Conservation (phyloP, 768 basidiomycete genomes). For the Hypsizygus marmoreus region DNA sequence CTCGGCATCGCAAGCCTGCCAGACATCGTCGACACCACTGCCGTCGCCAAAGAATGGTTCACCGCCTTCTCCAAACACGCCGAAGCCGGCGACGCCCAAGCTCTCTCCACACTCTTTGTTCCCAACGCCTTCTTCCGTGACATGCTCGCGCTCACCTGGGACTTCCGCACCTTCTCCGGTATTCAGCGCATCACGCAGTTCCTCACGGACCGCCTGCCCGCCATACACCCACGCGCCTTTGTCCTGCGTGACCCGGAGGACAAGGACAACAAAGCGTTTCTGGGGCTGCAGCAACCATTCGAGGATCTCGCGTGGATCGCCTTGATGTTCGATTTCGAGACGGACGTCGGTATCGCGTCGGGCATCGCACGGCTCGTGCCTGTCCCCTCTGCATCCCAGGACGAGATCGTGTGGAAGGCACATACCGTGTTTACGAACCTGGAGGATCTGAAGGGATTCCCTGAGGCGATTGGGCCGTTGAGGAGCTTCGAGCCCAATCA, state of each 20-base stretch:
- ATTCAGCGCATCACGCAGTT: constrained; percentile 15
- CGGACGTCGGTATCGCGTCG: constrained; percentile 47
- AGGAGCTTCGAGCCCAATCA: constrained; percentile 47
- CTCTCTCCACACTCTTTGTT: constrained; percentile 20
- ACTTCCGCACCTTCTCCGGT: constrained; percentile 26
- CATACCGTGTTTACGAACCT: constrained; percentile 62
- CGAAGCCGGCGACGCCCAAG: constrained; percentile 15
- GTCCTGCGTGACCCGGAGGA: constrained; percentile 29
- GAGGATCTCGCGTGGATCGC: constrained; percentile 61
- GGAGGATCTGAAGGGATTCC: constrained; percentile 52
- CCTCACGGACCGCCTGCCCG: constrained; percentile 18
- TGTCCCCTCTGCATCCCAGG: constrained; percentile 27
- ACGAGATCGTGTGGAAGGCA: constrained; percentile 65
- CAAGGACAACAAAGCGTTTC: constrained; percentile 28
- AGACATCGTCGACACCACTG: constrained; percentile 19
- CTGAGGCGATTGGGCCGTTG: constrained; percentile 49
- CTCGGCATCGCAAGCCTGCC: constrained; percentile 24
- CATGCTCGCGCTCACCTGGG: constrained; percentile 26
- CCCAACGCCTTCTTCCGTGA: constrained; percentile 22
- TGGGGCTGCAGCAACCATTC: constrained; percentile 40
- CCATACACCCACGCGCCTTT: constrained; percentile 26
- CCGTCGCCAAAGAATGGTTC: constrained; percentile 30
- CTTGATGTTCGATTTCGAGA: constrained; percentile 58
- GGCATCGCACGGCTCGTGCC: constrained; percentile 61
- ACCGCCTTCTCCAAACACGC: constrained; percentile 17